phyloP scores from a whole-genome alignment of 2,329 filamentous ascomycete genomes.

The Coleophoma cylindrospora region DNA sequence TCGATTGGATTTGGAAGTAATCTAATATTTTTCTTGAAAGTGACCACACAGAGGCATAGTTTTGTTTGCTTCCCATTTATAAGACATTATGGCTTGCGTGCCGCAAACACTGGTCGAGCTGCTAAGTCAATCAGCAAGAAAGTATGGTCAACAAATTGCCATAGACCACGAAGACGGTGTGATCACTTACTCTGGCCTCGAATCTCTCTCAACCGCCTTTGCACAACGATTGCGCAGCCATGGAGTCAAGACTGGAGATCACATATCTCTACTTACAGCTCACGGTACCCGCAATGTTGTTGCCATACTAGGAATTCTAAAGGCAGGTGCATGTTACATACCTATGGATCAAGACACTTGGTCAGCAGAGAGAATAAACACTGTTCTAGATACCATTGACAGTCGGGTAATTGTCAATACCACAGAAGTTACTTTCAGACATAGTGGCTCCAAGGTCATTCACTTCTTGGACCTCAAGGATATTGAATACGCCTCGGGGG shows the following conservation, averaged over 20 bases:
- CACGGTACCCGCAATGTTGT: neutral
- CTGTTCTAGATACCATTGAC: neutral
- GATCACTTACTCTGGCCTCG: neutral
- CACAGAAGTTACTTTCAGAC: neutral
- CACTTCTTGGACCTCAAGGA: no score
- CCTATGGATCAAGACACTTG: neutral
- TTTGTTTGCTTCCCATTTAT: no score
- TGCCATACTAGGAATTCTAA: neutral
- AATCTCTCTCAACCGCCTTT: neutral
- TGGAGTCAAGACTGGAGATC: neutral
- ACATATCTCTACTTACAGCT: neutral
- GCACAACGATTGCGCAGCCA: neutral
- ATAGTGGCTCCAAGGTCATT: no score
- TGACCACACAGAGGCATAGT: no score
- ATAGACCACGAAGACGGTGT: neutral
- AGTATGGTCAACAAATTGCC: neutral
- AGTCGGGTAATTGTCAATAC: neutral
- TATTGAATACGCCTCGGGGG: no score
- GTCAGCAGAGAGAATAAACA: neutral
- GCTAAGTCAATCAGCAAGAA: neutral
- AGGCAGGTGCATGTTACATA: neutral
- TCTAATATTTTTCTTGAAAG: no score
- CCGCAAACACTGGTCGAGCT: neutral
- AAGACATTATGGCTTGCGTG: slow-evolving; percentile 6
- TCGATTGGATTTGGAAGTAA: no score